Evolutionary conservation across 202 grass and related monocot genomes (phyloP).

Genomic region (Setaria viridis): DNA sequence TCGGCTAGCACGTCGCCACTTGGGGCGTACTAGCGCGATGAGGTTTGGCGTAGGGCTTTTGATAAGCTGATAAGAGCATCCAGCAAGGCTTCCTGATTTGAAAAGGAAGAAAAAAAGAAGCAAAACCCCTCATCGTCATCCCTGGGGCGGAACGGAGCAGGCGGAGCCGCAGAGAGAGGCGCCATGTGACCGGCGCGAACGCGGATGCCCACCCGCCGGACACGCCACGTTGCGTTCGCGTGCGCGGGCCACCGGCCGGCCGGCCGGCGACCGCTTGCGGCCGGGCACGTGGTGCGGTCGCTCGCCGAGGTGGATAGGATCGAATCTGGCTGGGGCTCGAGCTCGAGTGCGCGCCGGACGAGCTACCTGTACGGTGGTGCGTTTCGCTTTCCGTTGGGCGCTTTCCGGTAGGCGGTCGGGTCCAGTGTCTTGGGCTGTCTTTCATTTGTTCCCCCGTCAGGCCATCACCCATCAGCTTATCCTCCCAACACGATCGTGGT

Average conservation of each 20-base stretch:
- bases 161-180: no score
- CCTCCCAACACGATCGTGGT: background rate
- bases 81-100: background rate
- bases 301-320: slow-evolving; percentile 14
- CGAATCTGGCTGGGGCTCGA: background rate
- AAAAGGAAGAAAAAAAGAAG: background rate
- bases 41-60: background rate
- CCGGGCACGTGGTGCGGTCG: slow-evolving; percentile 21
- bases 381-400: background rate
- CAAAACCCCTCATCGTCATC: no score
- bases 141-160: no score
- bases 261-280: background rate
- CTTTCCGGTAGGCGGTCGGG: slow-evolving; percentile 1
- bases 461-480: background rate
- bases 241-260: background rate
- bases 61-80: slow-evolving; percentile 1
- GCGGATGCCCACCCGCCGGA: background rate
- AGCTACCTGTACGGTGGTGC: background rate
- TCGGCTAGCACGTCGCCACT: no score
- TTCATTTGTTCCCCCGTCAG: background rate
- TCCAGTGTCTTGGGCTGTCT: background rate
- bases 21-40: no score
- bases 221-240: background rate
- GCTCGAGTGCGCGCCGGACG: background rate
- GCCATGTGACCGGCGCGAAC: background rate